A percentile compares a stretch with the other conserved stretches of the same genome.
Evolutionary conservation across 2,329 filamentous ascomycete species (phyloP).

Genomic region (Epichloe uncinata): DNA sequence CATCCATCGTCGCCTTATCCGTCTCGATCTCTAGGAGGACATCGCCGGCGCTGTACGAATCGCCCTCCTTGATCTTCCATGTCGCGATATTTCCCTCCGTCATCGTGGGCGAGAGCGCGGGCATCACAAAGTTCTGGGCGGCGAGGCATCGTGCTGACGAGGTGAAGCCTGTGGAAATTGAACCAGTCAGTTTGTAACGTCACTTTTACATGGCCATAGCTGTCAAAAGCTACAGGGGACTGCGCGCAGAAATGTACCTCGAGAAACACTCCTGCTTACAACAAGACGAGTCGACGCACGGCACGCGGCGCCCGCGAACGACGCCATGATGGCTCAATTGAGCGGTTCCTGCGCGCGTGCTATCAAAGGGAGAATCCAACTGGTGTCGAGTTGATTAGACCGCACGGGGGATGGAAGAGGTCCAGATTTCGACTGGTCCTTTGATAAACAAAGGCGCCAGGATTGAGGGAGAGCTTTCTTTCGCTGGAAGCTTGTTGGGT

Average conservation of each 20-base stretch:
- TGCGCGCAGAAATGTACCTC: slow-evolving; percentile 36
- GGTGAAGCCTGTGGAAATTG: slow-evolving; percentile 42
- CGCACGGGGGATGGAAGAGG: slow-evolving; percentile 6
- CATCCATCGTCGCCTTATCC: slow-evolving; percentile 90
- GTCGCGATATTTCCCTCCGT: slow-evolving; percentile 79
- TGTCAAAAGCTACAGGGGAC: background rate
- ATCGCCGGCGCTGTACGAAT: slow-evolving; percentile 69
- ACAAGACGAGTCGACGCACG: slow-evolving; percentile 50
- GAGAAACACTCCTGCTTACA: slow-evolving; percentile 31
- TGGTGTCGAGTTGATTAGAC: background rate
- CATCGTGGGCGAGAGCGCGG: slow-evolving; percentile 84
- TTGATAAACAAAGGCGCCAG: slow-evolving; percentile 5
- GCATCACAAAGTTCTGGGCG: slow-evolving; percentile 83
- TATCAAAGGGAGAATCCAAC: background rate
- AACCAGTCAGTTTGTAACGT: background rate
- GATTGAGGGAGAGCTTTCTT: background rate
- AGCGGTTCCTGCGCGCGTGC: background rate
- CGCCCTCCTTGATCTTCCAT: slow-evolving; percentile 82
- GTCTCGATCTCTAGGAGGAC: slow-evolving; percentile 88
- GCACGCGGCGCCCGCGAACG: slow-evolving; percentile 49
- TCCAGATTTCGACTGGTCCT: slow-evolving; percentile 4
- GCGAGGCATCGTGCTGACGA: slow-evolving; percentile 50
- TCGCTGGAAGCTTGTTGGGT: slow-evolving; percentile 19
- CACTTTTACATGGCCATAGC: background rate
- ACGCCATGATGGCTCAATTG: slow-evolving; percentile 42